Evolutionary conservation across 2,329 filamentous ascomycete genomes (phyloP).

Genomic region (Penicillium sp.): DNA sequence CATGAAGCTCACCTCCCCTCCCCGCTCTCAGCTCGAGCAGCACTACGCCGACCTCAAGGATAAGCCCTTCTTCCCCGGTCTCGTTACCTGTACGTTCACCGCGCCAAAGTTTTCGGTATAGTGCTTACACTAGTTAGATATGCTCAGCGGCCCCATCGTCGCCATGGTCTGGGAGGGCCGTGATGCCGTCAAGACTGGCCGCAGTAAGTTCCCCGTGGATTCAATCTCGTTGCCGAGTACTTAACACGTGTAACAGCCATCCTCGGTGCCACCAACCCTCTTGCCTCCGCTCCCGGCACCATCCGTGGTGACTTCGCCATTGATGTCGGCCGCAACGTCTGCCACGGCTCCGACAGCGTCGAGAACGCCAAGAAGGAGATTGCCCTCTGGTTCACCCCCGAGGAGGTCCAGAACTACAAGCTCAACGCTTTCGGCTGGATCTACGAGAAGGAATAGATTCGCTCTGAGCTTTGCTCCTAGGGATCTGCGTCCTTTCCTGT

Average conservation of each 20-base stretch:
- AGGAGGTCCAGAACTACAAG: constrained; percentile 86
- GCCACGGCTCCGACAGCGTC: constrained; percentile 98
- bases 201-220: constrained; percentile 61
- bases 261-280: constrained; percentile 98
- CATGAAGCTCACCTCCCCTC: constrained; percentile 90
- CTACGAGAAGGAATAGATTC: constrained; percentile 80
- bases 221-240: background rate
- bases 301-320: constrained; percentile 95
- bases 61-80: constrained; percentile 97
- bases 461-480: constrained; percentile 26
- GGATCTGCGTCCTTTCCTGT: constrained; percentile 17
- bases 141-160: constrained; percentile 94
- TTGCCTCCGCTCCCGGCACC: constrained; percentile 91
- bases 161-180: constrained; percentile 99
- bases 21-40: constrained; percentile 95
- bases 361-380: constrained; percentile 99
- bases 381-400: constrained; percentile 93
- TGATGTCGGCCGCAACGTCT: constrained; percentile 96
- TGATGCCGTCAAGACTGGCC: constrained; percentile 98
- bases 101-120: background rate
- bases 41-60: constrained; percentile 92
- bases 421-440: constrained; percentile 86
- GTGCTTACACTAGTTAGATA: constrained; percentile 66
- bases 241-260: constrained; percentile 60
- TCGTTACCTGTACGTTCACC: constrained; percentile 77